Evolutionary conservation across 2,329 filamentous ascomycete species (phyloP).

Genomic region (Colletotrichum siamense): DNA sequence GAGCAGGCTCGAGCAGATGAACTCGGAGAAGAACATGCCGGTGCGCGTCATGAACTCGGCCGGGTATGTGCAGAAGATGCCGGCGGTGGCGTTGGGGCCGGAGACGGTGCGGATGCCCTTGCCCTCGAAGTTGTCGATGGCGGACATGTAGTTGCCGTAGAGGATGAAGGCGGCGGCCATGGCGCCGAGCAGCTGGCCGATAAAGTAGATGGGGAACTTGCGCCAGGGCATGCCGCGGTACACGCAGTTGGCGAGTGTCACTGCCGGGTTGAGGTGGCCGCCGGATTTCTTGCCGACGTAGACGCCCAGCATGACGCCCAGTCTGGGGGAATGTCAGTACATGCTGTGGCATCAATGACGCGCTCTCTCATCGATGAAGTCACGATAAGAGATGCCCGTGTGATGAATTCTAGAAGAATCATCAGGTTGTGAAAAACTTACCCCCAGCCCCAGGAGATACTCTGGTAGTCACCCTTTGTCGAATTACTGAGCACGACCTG

Average conservation of each 20-base stretch:
- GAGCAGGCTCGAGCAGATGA: conserved; percentile 69
- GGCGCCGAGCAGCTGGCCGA: conserved; percentile 71
- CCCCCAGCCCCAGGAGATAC: conserved; percentile 57
- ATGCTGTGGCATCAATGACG: neutral
- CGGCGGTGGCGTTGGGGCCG: conserved; percentile 65
- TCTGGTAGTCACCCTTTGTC: conserved; percentile 53
- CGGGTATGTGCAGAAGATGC: conserved; percentile 77
- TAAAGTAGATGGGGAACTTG: conserved; percentile 70
- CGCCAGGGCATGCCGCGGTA: conserved; percentile 73
- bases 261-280: conserved; percentile 73
- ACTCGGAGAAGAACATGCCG: conserved; percentile 75
- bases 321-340: conserved; percentile 34
- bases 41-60: conserved; percentile 69
- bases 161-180: conserved; percentile 66
- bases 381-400: neutral
- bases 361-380: conserved; percentile 7
- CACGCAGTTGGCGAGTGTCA: conserved; percentile 73
- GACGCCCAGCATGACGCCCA: conserved; percentile 73
- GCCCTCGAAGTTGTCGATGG: conserved; percentile 70
- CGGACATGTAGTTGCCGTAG: conserved; percentile 66
- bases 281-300: conserved; percentile 71
- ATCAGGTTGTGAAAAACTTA: conserved; percentile 31
- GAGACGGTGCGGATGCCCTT: conserved; percentile 66
- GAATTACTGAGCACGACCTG: conserved; percentile 66
- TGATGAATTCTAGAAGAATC: neutral